Evolutionary conservation across 257 asterid genomes (phyloP).

Genomic region (Cruciata laevipes): DNA sequence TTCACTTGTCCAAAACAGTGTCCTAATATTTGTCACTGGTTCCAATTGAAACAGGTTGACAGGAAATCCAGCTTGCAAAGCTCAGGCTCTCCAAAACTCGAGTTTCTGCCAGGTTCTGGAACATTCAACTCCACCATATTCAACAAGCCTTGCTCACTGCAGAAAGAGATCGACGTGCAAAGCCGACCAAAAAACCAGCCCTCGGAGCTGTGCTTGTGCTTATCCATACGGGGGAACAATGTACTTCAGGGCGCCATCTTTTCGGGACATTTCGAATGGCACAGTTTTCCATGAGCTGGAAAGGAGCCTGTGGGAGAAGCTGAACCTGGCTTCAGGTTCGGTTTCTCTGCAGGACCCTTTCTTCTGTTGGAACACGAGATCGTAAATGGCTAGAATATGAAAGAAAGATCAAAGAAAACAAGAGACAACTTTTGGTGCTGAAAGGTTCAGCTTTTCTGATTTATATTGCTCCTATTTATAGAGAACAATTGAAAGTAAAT

Average conservation of each 20-base stretch:
- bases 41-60: conserved; percentile 54
- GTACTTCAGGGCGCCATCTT: conserved; percentile 81
- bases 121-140: conserved; percentile 58
- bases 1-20: neutral
- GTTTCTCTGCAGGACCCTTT: conserved; percentile 71
- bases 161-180: conserved; percentile 68
- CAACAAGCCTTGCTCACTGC: conserved; percentile 84
- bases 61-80: conserved; percentile 83
- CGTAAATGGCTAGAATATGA: too few relatives aligned
- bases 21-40: conserved; percentile 5
- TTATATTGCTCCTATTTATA: too few relatives aligned
- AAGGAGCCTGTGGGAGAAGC: conserved; percentile 83
- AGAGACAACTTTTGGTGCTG: too few relatives aligned
- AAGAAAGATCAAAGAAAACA: too few relatives aligned
- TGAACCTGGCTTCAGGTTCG: conserved; percentile 72
- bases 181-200: conserved; percentile 56
- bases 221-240: conserved; percentile 83
- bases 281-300: conserved; percentile 71
- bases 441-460: too few relatives aligned
- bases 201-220: conserved; percentile 87
- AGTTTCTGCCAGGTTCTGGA: conserved; percentile 76
- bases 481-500: too few relatives aligned
- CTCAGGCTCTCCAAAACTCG: conserved; percentile 52
- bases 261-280: conserved; percentile 72
- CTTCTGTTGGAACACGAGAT: too few relatives aligned